phyloP scores from a whole-genome alignment of 139 green algal species.

The Gonium pectorale region DNA sequence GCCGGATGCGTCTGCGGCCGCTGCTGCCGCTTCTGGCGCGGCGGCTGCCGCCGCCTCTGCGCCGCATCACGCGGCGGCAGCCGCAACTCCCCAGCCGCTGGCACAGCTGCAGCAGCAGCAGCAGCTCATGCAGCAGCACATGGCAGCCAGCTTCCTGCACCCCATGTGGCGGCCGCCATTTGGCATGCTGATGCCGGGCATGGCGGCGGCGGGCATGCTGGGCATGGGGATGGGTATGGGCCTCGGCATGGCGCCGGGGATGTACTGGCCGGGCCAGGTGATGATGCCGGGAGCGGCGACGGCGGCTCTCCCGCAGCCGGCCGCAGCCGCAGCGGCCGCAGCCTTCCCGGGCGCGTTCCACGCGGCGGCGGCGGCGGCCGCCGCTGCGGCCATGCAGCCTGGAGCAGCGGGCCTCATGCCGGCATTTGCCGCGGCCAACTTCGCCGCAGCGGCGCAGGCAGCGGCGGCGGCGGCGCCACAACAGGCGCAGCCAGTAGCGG shows the following conservation, averaged over 20 bases:
- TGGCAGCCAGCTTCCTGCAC: background rate
- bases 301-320: background rate
- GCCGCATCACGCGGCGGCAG: background rate
- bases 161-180: constrained; percentile 16
- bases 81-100: too few relatives aligned
- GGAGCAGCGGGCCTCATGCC: background rate
- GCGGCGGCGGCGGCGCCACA: background rate
- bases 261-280: background rate
- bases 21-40: too few relatives aligned
- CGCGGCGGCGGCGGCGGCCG: background rate
- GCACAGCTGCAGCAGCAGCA: too few relatives aligned
- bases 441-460: background rate
- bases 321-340: background rate
- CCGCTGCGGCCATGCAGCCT: background rate
- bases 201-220: constrained; percentile 1
- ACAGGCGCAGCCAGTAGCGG: background rate
- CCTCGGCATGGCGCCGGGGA: background rate
- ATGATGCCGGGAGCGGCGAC: background rate
- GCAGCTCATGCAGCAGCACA: background rate
- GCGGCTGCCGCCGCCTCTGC: background rate
- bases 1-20: too few relatives aligned
- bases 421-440: background rate
- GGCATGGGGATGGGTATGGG: constrained; percentile 13
- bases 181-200: constrained; percentile 12
- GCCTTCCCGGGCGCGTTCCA: background rate